Conservation (phyloP, 768 basidiomycete species). For the Boletus rex-veris region DNA sequence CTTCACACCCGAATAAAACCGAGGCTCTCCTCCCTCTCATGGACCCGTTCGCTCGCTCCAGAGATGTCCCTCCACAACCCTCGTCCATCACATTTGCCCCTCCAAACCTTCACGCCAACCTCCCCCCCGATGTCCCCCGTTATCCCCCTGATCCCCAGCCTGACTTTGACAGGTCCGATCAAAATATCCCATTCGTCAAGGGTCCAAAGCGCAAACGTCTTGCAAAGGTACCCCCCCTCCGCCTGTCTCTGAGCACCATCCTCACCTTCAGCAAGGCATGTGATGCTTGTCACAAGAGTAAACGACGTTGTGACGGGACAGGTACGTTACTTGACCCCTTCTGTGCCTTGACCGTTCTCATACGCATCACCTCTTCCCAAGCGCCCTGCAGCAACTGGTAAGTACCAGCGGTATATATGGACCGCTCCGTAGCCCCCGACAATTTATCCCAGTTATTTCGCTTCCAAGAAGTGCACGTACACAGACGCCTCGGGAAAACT, state of each 20-base stretch:
- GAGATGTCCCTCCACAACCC: slow-evolving; percentile 11
- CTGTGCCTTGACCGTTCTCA: slow-evolving; percentile 5
- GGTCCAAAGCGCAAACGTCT: slow-evolving; percentile 53
- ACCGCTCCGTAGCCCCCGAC: slow-evolving; percentile 2
- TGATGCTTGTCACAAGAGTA: slow-evolving; percentile 82
- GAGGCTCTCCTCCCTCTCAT: slow-evolving; percentile 22
- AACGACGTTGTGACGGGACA: slow-evolving; percentile 80
- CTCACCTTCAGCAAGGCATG: slow-evolving; percentile 48
- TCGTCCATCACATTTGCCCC: slow-evolving; percentile 24
- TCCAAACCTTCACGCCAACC: slow-evolving; percentile 17
- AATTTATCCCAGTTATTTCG: slow-evolving; percentile 57
- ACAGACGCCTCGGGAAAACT: slow-evolving; percentile 74
- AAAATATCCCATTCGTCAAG: slow-evolving; percentile 44
- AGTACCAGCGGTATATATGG: slow-evolving; percentile 11
- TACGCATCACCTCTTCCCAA: slow-evolving; percentile 27
- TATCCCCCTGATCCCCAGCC: slow-evolving; percentile 16
- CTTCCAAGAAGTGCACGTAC: slow-evolving; percentile 77
- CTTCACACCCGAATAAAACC: not conserved
- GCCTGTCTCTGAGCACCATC: not conserved
- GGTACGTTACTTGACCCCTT: slow-evolving; percentile 40
- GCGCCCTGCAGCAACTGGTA: slow-evolving; percentile 84
- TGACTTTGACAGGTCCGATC: slow-evolving; percentile 29
- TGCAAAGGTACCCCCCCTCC: slow-evolving; percentile 39
- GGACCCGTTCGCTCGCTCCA: slow-evolving; percentile 35
- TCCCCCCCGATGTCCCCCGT: slow-evolving; percentile 20